Evolutionary conservation across 2,329 filamentous ascomycete genomes (phyloP).

Genomic region (Aspergillus fischeri): DNA sequence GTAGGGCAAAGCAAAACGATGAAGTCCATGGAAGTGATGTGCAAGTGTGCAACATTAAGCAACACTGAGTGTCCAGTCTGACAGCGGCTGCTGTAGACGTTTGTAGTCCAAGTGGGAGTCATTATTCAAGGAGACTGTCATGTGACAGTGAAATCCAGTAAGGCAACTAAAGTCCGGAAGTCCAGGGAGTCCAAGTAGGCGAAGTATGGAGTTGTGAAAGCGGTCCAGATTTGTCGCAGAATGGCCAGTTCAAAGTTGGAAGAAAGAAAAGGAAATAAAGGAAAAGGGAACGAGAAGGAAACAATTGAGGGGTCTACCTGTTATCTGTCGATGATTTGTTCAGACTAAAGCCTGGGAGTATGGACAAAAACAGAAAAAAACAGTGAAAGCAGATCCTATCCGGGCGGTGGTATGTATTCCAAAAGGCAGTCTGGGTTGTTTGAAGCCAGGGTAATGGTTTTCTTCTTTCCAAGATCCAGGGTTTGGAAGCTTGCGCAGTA

Average conservation of each 20-base stretch:
- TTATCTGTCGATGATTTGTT: slow-evolving; percentile 26
- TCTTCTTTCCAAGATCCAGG: slow-evolving; percentile 17
- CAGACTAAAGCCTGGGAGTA: slow-evolving; percentile 21
- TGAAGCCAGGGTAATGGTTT: slow-evolving; percentile 19
- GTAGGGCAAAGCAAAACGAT: slow-evolving; percentile 7
- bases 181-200: slow-evolving; percentile 3
- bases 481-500: slow-evolving; percentile 9
- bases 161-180: slow-evolving; percentile 6
- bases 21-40: slow-evolving; percentile 11
- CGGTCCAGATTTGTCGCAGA: slow-evolving; percentile 7
- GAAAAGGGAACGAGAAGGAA: slow-evolving; percentile 24
- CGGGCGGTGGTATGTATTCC: slow-evolving; percentile 27
- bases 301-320: slow-evolving; percentile 42
- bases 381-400: slow-evolving; percentile 31
- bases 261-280: slow-evolving; percentile 16
- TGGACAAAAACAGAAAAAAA: slow-evolving; percentile 28
- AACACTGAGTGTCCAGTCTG: slow-evolving; percentile 34
- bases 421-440: slow-evolving; percentile 19
- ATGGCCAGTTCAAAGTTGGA: slow-evolving; percentile 10
- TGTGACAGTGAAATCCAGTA: slow-evolving; percentile 15
- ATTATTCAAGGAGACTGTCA: slow-evolving; percentile 24
- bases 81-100: slow-evolving; percentile 31
- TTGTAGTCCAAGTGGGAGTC: slow-evolving; percentile 17
- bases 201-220: slow-evolving; percentile 1
- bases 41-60: slow-evolving; percentile 38